Evolutionary conservation across 2,329 filamentous ascomycete genomes (phyloP), one percentile per base, ranked within the genome.

Genomic region (Aaosphaeria pasadenensis): DNA sequence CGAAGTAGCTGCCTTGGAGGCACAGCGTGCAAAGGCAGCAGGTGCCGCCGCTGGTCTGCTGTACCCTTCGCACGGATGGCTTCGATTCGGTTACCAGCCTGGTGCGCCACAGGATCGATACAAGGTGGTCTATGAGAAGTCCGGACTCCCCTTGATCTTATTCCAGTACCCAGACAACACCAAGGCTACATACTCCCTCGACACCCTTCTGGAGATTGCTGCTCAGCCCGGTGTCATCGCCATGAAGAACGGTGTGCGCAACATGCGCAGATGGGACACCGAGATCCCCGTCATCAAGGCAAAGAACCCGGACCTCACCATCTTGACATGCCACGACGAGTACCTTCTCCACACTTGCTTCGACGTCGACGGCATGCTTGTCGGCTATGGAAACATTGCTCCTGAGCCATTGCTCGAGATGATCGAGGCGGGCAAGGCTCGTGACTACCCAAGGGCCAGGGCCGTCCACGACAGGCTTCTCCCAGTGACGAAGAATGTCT

Each of bases 231-330:
- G 77, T 30, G 76, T 78, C 5, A 77, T 80, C 41, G 77, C 77
- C 11, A 80, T 80, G 77, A 80, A 80, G 71, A 80, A 80, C 51
- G 78, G 78, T 17, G 78, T 80, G 7, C 73, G 78, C 45, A 79
- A 80, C 60, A 80, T 80, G 77, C 71, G 75, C n/a, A 74, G 78
- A 13, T 80, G 78, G 78, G 77, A 80, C 44, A 77, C 75, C 0
- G 78, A 80, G 59, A 80, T 80, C 50, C 78, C 77, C 11, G 70
- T 80, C 29, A 78, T 80, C 63, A 73, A 75, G 43, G 60, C 61
- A 29, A 66, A 78, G 55, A 71, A 76, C 5, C 77, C 77, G 0
- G 72, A 77, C 2, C 66, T 80, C 1, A 76, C 77, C 43, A 74
- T 79, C 11, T 64, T 80, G 5, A 77, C 75, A 7, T 79, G 77